phyloP scores from a whole-genome alignment of 495 filamentous ascomycete species.

The Penicillium longicatenatum region DNA sequence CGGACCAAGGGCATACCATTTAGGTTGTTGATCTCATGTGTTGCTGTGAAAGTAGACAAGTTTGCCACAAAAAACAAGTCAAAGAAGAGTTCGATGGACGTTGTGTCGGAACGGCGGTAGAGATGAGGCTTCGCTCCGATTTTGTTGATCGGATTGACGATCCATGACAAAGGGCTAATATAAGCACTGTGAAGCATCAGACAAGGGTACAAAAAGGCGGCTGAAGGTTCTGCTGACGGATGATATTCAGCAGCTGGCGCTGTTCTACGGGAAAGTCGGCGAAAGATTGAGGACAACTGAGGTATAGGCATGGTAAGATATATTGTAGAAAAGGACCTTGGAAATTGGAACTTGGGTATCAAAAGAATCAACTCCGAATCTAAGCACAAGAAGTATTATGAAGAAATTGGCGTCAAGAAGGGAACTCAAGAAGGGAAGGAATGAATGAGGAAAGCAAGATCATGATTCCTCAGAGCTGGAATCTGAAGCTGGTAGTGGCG shows the following conservation, averaged over 20 bases:
- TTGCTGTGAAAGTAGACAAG: conserved; percentile 61
- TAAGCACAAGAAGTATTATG: not conserved
- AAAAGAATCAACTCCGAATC: conserved; percentile 15
- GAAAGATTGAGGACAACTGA: conserved; percentile 15
- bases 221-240: not conserved
- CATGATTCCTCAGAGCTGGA: conserved; percentile 33
- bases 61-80: conserved; percentile 73
- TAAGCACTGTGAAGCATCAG: not conserved
- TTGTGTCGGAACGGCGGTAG: conserved; percentile 48
- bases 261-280: conserved; percentile 20
- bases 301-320: conserved; percentile 17
- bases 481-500: conserved; percentile 31
- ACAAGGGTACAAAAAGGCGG: not conserved
- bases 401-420: not conserved
- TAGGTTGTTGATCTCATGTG: conserved; percentile 54
- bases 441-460: conserved; percentile 8
- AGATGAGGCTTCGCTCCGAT: conserved; percentile 27
- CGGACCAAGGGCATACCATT: conserved; percentile 32
- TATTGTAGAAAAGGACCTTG: conserved; percentile 11
- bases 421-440: not conserved
- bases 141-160: conserved; percentile 37
- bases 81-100: conserved; percentile 63
- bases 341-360: conserved; percentile 27
- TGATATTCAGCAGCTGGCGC: not conserved
- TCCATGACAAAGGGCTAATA: conserved; percentile 27